Base-by-base conservation (phyloP, 768 basidiomycete genomes). In the Boletus subcaerulescens region DNA sequence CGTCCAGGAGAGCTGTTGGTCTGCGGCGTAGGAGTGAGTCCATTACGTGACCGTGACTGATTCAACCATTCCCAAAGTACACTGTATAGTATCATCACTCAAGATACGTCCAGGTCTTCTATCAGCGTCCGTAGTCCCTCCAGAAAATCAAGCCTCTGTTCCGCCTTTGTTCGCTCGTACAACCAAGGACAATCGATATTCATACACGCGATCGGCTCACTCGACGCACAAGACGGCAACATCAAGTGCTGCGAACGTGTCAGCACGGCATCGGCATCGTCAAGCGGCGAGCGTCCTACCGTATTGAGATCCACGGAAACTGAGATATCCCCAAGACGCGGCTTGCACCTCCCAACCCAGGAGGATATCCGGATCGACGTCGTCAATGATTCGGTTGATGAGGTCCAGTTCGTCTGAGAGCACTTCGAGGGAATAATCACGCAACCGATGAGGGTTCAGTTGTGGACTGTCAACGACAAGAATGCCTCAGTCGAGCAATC, bases 271-370 rank as follows among this genome's bases (percentile, higher is more conserved):
- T 33, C 13, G 11, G 33, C 13, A 4, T 57, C 49, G 39, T 33
- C 39, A 48, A 13, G 20, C 33, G 22, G 26, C 3, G 42, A 26
- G 20, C 41, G 40, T 50, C 52, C 31, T 50, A 89, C 91, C 86
- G 57, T 83, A 82, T 5, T 71, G 67, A 49, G 68, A 68, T 15
- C 83, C 88, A 40, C 96, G n/a, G 26, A 26, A 26, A 26, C 78
- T 74, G 1, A 97, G 73, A 69, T 93, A 98, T 0, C 95, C 95
- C 96, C 97, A 99, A 7, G 91, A 93, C 3, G 80, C 77, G n/a
- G 76, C 75, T 65, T 97, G 93, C 13, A 96, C 78, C 56, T 99
- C 96, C 92, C 93, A 98, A 15, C 96, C 97, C 0, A 83, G 79
- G 8, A 98, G 64, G 39, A 98, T 86, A 68, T 99, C 97, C 0